Base-by-base conservation (phyloP, 257 asterid species). In the Rehmannia glutinosa region DNA sequence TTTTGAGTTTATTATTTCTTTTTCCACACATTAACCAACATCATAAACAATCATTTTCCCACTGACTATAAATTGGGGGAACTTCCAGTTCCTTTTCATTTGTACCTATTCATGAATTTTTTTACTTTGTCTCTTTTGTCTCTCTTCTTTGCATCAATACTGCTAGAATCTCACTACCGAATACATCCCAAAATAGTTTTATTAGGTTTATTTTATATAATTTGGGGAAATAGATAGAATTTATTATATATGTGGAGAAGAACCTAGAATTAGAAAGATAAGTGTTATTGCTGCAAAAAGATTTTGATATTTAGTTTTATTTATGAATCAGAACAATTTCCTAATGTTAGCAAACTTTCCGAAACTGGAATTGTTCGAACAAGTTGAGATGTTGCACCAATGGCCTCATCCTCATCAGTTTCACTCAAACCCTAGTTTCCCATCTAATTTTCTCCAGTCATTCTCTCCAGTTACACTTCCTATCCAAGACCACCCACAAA, bases 21-120 rank as follows among this genome's bases (percentile, higher is more conserved):
- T 3, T 3, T 1, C 39, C 49, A 13, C 27, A 28, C 23, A 20
- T n/a, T 32, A 49, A 11, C 19, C 36, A 33, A 61, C 20, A 54
- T 8, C 45, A 63, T 2, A 33, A 38, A 68, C 60, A 56, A 28
- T 69, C 60, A 56, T 36, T 68, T 65, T 57, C 30, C 65, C 59
- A 17, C 61, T 52, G 70, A 41, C 54, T 80, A 80, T 80, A 75
- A 79, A 71, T 71, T 20, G 56, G 66, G 73, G 30, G 71, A 77
- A 77, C 75, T 70, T 15, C 45, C 60, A 73, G 78, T 69, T 62
- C 0, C 4, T 0, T 28, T 30, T 41, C 59, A 56, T 70, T 17
- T 57, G 11, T 68, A 20, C 52, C 68, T 60, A 3, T 32, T 32
- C 25, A 30, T 15, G 43, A 27, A 36, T n/a, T n/a, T n/a, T n/a